Percentiles rank a stretch among this genome's conserved stretches.
Evolutionary conservation across 2,329 filamentous ascomycete species (phyloP).

Genomic region (Chrysosporium queenslandicum): DNA sequence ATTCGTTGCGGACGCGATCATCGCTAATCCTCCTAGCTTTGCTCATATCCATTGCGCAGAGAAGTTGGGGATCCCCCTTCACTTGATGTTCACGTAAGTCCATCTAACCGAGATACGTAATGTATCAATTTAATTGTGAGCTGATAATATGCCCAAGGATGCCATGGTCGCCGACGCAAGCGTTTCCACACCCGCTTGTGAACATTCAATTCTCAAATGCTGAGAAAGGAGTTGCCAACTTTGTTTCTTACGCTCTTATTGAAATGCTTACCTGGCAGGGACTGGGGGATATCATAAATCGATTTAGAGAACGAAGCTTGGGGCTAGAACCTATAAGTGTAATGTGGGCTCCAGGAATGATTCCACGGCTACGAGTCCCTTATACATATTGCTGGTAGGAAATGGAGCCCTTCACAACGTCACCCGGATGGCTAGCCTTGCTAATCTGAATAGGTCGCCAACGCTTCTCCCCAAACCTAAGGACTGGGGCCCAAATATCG

Average conservation of each 20-base stretch:
- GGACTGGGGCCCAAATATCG: conserved; percentile 64
- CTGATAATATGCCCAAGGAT: conserved; percentile 55
- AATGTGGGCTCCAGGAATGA: conserved; percentile 71
- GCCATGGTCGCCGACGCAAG: conserved; percentile 79
- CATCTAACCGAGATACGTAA: background rate
- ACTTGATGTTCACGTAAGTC: conserved; percentile 76
- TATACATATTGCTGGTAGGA: conserved; percentile 78
- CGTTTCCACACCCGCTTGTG: conserved; percentile 76
- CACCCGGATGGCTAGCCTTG: background rate
- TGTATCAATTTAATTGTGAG: no score
- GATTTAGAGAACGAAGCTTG: conserved; percentile 64
- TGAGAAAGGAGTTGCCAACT: conserved; percentile 68
- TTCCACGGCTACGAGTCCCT: conserved; percentile 65
- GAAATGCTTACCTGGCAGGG: conserved; percentile 94
- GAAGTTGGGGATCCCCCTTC: conserved; percentile 63
- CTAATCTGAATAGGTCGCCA: conserved; percentile 46
- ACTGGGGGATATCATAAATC: conserved; percentile 80
- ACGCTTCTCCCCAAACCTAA: conserved; percentile 66
- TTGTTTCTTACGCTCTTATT: conserved; percentile 70
- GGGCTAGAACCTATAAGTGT: conserved; percentile 68
- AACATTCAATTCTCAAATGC: conserved; percentile 69
- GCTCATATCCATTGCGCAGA: conserved; percentile 73
- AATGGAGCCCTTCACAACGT: background rate
- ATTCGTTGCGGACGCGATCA: conserved; percentile 82
- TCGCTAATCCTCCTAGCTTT: conserved; percentile 71